A percentile compares a stretch with the other conserved stretches of the same genome.
These are phyloP conservation scores for Diaporthe longicolla DNA, from an alignment of 2,329 filamentous ascomycete genomes.

Conservation along the genomic window DNA sequence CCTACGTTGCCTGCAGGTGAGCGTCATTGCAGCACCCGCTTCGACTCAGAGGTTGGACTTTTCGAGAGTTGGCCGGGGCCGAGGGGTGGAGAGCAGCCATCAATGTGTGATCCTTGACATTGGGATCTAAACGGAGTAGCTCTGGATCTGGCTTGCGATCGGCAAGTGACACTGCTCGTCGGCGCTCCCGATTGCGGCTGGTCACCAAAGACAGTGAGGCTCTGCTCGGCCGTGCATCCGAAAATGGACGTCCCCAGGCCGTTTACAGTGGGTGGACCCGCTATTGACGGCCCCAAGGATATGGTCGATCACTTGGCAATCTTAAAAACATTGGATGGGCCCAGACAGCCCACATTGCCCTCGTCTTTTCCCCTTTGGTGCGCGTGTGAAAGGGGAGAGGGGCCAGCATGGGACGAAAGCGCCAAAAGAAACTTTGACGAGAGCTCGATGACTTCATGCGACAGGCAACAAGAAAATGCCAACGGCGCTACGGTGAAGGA, in stretches of 20 bases:
- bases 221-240: constrained; percentile 27
- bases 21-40: background rate
- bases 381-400: too few relatives aligned
- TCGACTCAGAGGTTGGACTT: background rate
- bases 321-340: constrained; percentile 10
- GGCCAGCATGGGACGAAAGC: background rate
- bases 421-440: background rate
- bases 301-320: constrained; percentile 34
- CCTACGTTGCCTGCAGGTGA: background rate
- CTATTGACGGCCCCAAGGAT: constrained; percentile 25
- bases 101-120: background rate
- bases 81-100: background rate
- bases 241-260: constrained; percentile 2
- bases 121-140: constrained; percentile 7
- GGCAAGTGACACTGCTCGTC: constrained; percentile 9
- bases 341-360: too few relatives aligned
- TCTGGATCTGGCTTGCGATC: constrained; percentile 11
- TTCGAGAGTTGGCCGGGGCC: background rate
- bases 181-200: constrained; percentile 14
- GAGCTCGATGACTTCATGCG: background rate
- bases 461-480: constrained; percentile 10
- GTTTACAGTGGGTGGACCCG: constrained; percentile 3
- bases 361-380: background rate
- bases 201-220: constrained; percentile 21
- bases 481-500: constrained; percentile 15